Base-by-base conservation (phyloP, 192 early-diverging fungal genomes). In the Thamnidium elegans region DNA sequence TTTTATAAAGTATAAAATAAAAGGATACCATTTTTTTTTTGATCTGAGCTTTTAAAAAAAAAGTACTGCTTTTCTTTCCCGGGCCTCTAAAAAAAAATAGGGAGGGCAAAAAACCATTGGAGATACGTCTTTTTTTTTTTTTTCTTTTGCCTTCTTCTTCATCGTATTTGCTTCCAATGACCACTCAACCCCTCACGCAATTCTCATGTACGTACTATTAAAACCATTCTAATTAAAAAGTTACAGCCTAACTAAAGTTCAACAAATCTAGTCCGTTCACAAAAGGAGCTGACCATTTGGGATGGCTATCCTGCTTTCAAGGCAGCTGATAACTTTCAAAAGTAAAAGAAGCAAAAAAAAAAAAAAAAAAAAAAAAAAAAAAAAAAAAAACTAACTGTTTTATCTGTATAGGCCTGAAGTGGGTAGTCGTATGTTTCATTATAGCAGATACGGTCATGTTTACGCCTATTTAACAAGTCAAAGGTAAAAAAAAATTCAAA, bases 371-470 rank as follows among this genome's bases (percentile, higher is more conserved):
- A 26, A 39, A 10, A 51, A 13, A 47, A 36, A 39, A 8, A 17
- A 15, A 15, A 30, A 14, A 61, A 44, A 11, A 21, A 20, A 31
- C 11, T 63, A 20, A 47, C 63, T 50, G n/a, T n/a, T n/a, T n/a
- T n/a, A n/a, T n/a, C n/a, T n/a, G n/a, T n/a, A n/a, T n/a, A 80
- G 75, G 59, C 75, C 78, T 34, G 56, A 67, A 55, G 72, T 73
- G 54, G 75, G 76, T 61, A 72, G 78, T 31, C 81, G 84, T 62
- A 74, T 73, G 31, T 79, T 87, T 48, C 82, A 81, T 44, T 94
- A 92, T 76, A 92, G 88, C 74, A 82, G 85, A 70, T 79, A 94
- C 65, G 88, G 89, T 39, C 69, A 76, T 62, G 79, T 76, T 66
- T 77, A 91, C 69, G 89, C 88, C 53, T 89, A 84, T 79, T 79